Base-by-base conservation (phyloP, 495 filamentous ascomycete genomes). In the Lindgomyces ingoldianus region DNA sequence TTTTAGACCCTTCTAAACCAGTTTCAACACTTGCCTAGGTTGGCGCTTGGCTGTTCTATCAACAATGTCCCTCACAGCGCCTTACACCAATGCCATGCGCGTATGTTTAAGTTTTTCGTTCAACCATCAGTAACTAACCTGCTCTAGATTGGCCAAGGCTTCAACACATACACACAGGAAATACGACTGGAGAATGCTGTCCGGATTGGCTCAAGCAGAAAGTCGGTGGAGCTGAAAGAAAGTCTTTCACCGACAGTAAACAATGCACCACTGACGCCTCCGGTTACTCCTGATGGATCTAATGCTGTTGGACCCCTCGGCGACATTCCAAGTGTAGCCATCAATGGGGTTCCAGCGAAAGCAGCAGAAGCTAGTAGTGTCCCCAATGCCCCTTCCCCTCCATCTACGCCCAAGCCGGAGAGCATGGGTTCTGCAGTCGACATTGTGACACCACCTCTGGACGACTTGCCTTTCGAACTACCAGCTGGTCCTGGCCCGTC, bases 1-100 rank as follows among this genome's bases (percentile, higher is more conserved):
- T n/a, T n/a, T n/a, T n/a, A n/a, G n/a, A n/a, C n/a, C n/a, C n/a
- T n/a, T n/a, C n/a, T n/a, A n/a, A n/a, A n/a, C n/a, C n/a, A n/a
- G n/a, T n/a, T n/a, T n/a, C n/a, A n/a, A n/a, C n/a, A n/a, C n/a
- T n/a, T n/a, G n/a, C n/a, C n/a, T n/a, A n/a, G n/a, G n/a, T n/a
- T n/a, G n/a, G n/a, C n/a, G n/a, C n/a, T n/a, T n/a, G n/a, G n/a
- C n/a, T n/a, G n/a, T n/a, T 25, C 12, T 19, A 4, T 25, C 62
- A 27, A 44, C 24, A 12, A 69, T 69, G 66, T 69, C 66, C 18
- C 56, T 65, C 24, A 70, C 62, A 12, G 67, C 62, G 25, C 67
- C 67, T 36, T 70, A 70, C 53, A 70, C 67, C 42, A 70, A 70
- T 65, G 61, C 67, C 47, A 70, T 70, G 67, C 67, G 67, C 62